Evolutionary conservation across 495 filamentous ascomycete genomes (phyloP).

Genomic region (Penicillium soppii): DNA sequence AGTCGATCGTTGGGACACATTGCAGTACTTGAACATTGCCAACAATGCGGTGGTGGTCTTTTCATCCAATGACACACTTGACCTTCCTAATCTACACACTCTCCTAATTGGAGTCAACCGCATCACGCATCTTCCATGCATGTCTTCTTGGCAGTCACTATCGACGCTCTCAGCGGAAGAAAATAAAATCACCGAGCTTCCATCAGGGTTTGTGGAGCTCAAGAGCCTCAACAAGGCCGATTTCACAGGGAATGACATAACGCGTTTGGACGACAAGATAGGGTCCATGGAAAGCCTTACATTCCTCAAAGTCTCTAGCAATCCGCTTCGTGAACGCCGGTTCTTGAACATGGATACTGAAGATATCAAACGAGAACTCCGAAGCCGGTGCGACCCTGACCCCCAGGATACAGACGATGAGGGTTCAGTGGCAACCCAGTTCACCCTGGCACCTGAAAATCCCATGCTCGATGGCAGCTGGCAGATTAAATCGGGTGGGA

Average conservation of each 20-base stretch:
- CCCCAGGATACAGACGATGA: conserved; percentile 43
- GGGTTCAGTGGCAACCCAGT: conserved; percentile 45
- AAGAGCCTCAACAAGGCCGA: conserved; percentile 69
- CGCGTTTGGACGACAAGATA: conserved; percentile 69
- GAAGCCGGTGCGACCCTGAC: conserved; percentile 64
- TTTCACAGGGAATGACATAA: conserved; percentile 81
- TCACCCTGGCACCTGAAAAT: conserved; percentile 44
- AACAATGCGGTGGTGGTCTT: conserved; percentile 67
- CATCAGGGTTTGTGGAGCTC: conserved; percentile 68
- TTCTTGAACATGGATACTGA: conserved; percentile 76
- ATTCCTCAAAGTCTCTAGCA: conserved; percentile 73
- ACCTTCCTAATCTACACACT: conserved; percentile 70
- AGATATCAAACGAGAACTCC: conserved; percentile 76
- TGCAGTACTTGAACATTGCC: conserved; percentile 75
- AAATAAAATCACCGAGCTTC: conserved; percentile 73
- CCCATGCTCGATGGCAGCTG: conserved; percentile 43
- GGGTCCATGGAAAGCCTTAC: conserved; percentile 76
- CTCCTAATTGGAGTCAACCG: conserved; percentile 76
- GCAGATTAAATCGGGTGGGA: conserved; percentile 66
- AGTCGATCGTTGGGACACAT: conserved; percentile 53
- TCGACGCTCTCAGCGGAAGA: conserved; percentile 72
- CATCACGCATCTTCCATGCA: conserved; percentile 65
- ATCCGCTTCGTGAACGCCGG: conserved; percentile 84
- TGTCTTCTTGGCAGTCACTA: conserved; percentile 70
- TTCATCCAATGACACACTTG: conserved; percentile 48